Evolutionary conservation across 1,284 basidiomycete genomes (phyloP).

Genomic region (Baeospora myosura): DNA sequence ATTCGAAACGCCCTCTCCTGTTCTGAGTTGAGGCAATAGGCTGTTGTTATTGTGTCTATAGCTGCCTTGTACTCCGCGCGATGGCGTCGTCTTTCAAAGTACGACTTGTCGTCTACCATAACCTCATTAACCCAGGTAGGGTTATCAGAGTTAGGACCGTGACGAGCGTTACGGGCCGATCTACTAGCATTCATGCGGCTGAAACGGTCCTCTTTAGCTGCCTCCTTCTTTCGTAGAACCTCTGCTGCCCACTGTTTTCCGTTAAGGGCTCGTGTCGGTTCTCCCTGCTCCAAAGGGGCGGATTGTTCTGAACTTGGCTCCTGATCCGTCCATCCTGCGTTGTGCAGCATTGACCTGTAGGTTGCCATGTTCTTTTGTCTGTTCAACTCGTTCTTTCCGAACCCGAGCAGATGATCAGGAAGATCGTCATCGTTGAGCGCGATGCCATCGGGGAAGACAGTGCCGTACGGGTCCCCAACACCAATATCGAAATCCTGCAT

Average conservation of each 20-base stretch:
- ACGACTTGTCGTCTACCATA: neutral
- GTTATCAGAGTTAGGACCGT: no score
- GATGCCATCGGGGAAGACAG: no score
- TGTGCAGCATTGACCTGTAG: no score
- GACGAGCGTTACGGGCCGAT: neutral
- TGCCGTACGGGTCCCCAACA: no score
- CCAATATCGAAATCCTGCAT: no score
- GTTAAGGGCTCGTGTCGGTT: neutral
- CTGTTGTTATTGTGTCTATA: neutral
- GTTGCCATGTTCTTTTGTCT: no score
- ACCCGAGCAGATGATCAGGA: no score
- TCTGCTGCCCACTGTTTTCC: neutral
- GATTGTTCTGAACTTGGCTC: neutral
- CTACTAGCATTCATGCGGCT: neutral
- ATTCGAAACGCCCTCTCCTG: constrained; percentile 28
- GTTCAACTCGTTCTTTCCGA: no score
- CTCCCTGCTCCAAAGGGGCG: neutral
- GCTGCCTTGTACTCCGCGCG: neutral
- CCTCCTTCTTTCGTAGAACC: neutral
- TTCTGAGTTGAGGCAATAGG: constrained; percentile 20
- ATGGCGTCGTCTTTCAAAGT: neutral
- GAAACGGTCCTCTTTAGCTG: neutral
- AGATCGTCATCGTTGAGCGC: no score
- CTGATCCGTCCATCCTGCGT: neutral
- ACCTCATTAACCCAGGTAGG: neutral